Evolutionary conservation across 352 stramenopile genomes (phyloP).

Genomic region (Pythium aphanidermatum): DNA sequence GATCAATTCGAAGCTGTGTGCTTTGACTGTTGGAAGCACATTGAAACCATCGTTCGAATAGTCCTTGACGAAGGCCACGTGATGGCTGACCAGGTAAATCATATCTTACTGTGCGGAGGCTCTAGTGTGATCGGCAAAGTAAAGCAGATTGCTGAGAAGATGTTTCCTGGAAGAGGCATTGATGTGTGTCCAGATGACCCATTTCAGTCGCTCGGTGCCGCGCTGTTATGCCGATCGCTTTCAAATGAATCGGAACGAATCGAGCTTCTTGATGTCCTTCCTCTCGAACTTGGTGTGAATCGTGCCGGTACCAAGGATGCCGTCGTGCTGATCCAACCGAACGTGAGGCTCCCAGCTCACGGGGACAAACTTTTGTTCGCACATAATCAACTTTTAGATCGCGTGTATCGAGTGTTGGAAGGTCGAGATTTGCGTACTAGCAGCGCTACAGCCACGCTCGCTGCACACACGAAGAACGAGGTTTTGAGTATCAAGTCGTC

Average conservation of each 20-base stretch:
- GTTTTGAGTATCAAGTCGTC: too few species aligned
- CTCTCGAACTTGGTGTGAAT: slow-evolving; percentile 12
- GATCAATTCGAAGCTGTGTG: slow-evolving; percentile 33
- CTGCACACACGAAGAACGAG: too few species aligned
- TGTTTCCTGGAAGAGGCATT: background rate
- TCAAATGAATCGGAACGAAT: background rate
- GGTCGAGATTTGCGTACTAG: background rate
- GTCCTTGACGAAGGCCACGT: slow-evolving; percentile 17
- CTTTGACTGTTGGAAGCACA: slow-evolving; percentile 21
- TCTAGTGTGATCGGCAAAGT: slow-evolving; percentile 5
- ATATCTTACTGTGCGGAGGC: slow-evolving; percentile 29
- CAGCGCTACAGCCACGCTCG: too few species aligned
- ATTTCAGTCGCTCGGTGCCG: slow-evolving; percentile 8
- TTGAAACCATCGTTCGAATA: slow-evolving; percentile 17
- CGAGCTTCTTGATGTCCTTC: slow-evolving; percentile 3
- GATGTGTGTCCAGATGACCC: background rate
- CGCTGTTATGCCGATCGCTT: slow-evolving; percentile 1
- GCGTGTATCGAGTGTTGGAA: slow-evolving; percentile 12
- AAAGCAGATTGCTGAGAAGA: background rate
- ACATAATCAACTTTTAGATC: background rate
- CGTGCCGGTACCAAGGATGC: slow-evolving; percentile 3
- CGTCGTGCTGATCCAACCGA: slow-evolving; percentile 5
- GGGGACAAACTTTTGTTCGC: slow-evolving; percentile 13
- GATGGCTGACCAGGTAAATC: slow-evolving; percentile 21
- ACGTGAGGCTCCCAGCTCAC: slow-evolving; percentile 5